Conservation (phyloP, 805 yeast species). For the Kodamaea hsintzibuensis region DNA sequence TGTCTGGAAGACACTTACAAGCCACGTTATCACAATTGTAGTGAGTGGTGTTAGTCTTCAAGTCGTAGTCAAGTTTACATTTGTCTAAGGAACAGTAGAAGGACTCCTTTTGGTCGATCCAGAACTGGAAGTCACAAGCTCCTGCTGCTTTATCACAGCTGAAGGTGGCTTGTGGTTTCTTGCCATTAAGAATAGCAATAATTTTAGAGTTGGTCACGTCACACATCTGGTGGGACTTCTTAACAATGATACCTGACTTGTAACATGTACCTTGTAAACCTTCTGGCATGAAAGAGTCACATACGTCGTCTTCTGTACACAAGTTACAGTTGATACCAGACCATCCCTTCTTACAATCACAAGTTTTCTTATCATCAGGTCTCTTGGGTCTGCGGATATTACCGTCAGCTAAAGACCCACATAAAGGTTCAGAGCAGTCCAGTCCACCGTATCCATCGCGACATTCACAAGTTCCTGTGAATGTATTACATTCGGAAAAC, state of each 20-base stretch:
- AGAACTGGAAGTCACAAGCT: slow-evolving; percentile 86
- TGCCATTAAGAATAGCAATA: slow-evolving; percentile 73
- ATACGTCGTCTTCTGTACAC: slow-evolving; percentile 70
- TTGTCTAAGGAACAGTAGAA: slow-evolving; percentile 80
- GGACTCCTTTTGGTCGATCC: slow-evolving; percentile 90
- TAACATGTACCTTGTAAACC: slow-evolving; percentile 87
- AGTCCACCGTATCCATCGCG: slow-evolving; percentile 90
- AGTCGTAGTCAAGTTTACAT: slow-evolving; percentile 72
- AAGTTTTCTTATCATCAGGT: slow-evolving; percentile 46
- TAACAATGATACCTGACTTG: slow-evolving; percentile 78
- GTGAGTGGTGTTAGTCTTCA: slow-evolving; percentile 62
- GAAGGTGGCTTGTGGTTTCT: slow-evolving; percentile 88
- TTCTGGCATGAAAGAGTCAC: slow-evolving; percentile 87
- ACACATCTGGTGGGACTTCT: slow-evolving; percentile 85
- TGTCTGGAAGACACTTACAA: slow-evolving; percentile 90
- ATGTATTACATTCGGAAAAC: slow-evolving; percentile 83
- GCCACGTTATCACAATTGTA: slow-evolving; percentile 75
- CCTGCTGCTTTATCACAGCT: slow-evolving; percentile 70
- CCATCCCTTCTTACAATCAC: slow-evolving; percentile 89
- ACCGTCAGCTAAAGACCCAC: slow-evolving; percentile 78
- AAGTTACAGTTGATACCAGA: slow-evolving; percentile 90
- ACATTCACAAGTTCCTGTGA: slow-evolving; percentile 90
- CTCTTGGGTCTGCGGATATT: slow-evolving; percentile 63
- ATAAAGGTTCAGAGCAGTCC: slow-evolving; percentile 84
- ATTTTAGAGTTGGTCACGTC: slow-evolving; percentile 91